These are phyloP conservation scores for Lasiosphaeria miniovina DNA, from an alignment of 495 filamentous ascomycete genomes.

Conservation along the genomic window DNA sequence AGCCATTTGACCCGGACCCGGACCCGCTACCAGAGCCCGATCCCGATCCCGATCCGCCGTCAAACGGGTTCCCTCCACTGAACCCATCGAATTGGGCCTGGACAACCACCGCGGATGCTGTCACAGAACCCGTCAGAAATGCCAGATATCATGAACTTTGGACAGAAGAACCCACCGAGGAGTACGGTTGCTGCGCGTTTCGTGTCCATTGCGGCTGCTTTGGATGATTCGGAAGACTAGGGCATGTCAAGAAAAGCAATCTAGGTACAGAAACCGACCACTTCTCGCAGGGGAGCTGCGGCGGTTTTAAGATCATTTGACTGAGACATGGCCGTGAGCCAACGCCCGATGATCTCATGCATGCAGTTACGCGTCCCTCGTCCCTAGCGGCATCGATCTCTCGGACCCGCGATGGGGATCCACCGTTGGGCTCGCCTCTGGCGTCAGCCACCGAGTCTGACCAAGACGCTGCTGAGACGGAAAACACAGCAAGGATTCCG, in stretches of 20 bases:
- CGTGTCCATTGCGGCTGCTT: conserved; percentile 19
- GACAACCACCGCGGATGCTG: conserved; percentile 9
- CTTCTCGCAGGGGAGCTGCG: background rate
- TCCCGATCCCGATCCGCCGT: background rate
- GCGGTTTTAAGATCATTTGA: background rate
- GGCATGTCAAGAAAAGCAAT: background rate
- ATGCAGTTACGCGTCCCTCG: background rate
- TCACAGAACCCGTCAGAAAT: background rate
- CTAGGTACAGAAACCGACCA: background rate
- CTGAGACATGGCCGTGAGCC: background rate
- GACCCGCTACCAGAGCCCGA: conserved; percentile 2
- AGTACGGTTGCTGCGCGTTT: conserved; percentile 1
- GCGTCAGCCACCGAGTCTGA: too few relatives aligned
- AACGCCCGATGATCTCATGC: conserved; percentile 3
- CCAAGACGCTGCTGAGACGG: too few relatives aligned
- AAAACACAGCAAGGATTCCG: too few relatives aligned
- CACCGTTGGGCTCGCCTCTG: background rate
- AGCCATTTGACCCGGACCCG: conserved; percentile 14
- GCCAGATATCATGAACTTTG: background rate
- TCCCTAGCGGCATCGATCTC: background rate
- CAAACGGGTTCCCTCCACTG: background rate
- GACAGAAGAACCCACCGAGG: conserved; percentile 3
- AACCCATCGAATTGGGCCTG: conserved; percentile 12
- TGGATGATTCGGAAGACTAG: background rate
- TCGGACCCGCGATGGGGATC: conserved; percentile 1